Conservation (phyloP, 2,329 filamentous ascomycete species). For the Paramyrothecium sp. region DNA sequence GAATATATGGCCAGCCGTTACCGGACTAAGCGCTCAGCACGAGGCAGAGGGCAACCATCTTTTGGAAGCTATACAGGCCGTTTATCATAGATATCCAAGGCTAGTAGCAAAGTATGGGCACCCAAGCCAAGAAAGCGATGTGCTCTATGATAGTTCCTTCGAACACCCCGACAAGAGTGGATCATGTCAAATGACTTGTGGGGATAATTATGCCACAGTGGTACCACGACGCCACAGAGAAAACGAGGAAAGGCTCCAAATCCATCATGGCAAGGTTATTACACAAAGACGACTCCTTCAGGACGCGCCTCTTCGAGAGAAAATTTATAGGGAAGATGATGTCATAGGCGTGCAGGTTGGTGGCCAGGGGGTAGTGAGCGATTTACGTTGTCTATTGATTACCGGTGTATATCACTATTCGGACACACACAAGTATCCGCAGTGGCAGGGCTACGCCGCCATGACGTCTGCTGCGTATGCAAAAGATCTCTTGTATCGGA, state of each 20-base stretch:
- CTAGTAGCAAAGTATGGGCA: no score
- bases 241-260: no score
- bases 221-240: no score
- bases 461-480: constrained; percentile 21
- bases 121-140: no score
- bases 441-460: constrained; percentile 24
- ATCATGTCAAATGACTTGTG: no score
- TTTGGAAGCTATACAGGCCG: no score
- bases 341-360: constrained; percentile 3
- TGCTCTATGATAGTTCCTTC: no score
- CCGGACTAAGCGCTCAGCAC: constrained; percentile 9
- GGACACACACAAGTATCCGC: constrained; percentile 26
- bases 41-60: no score
- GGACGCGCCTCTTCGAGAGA: constrained; percentile 10
- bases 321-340: constrained; percentile 4
- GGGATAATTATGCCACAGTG: no score
- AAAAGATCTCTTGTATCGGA: constrained; percentile 11
- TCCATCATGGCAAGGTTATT: constrained; percentile 11
- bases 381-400: constrained; percentile 24
- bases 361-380: no score
- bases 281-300: constrained; percentile 13
- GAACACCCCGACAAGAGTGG: no score
- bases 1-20: constrained; percentile 10
- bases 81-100: no score
- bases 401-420: constrained; percentile 31